phyloP scores from a whole-genome alignment of 768 basidiomycete species.

The Mycena indigotica region DNA sequence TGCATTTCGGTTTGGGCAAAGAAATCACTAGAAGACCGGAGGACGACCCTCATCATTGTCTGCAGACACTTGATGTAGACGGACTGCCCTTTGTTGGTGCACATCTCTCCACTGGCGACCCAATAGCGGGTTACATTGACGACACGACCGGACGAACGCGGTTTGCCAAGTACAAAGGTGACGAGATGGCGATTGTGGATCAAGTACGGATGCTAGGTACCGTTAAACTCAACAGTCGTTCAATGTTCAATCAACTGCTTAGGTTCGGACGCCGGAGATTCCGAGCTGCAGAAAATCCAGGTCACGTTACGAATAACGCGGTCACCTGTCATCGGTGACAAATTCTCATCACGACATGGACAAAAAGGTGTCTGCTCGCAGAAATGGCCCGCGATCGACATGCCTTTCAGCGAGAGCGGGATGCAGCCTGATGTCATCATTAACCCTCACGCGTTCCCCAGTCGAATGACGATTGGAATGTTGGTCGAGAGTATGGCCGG shows the following conservation, averaged over 20 bases:
- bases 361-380: conserved; percentile 99
- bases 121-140: conserved; percentile 85
- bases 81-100: conserved; percentile 83
- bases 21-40: conserved; percentile 62
- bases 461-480: conserved; percentile 99
- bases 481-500: conserved; percentile 99
- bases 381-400: conserved; percentile 96
- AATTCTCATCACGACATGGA: conserved; percentile 98
- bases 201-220: conserved; percentile 87
- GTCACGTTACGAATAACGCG: conserved; percentile 92
- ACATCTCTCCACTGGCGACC: conserved; percentile 70
- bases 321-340: conserved; percentile 96
- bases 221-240: not conserved
- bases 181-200: conserved; percentile 88
- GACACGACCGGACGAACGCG: conserved; percentile 81
- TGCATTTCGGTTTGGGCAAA: conserved; percentile 89
- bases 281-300: conserved; percentile 89
- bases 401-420: conserved; percentile 98
- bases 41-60: conserved; percentile 45
- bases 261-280: conserved; percentile 88
- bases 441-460: conserved; percentile 99
- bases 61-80: conserved; percentile 70
- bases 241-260: conserved; percentile 6
- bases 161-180: conserved; percentile 95
- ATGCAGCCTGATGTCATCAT: conserved; percentile 99